Base-by-base conservation (phyloP, 106 monocot genomes). In the Cymbidium sinense region DNA sequence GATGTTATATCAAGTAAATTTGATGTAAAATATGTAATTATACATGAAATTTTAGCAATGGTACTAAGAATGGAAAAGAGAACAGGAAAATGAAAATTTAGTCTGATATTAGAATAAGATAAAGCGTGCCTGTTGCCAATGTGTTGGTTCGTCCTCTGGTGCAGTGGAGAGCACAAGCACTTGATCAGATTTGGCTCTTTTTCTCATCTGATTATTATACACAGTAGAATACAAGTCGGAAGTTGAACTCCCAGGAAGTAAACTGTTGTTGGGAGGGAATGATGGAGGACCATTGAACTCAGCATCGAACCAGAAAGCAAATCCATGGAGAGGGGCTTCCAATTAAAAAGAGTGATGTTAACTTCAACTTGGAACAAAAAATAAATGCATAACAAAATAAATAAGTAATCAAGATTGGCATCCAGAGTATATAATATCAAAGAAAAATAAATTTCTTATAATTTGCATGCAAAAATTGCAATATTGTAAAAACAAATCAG, bases 241-340 rank as follows among this genome's bases (percentile, higher is more conserved):
- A 61, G 77, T 82, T 72, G 18, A 73, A 55, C 73, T 79, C 34
- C 43, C 8, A 30, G 74, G 73, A 36, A 55, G 81, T n/a, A 76
- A 69, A 70, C 81, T 77, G 50, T 79, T 73, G 65, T 85, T 78
- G 33, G 80, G 61, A 73, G 79, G 50, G 43, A 79, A 76, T 12
- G 67, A 71, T 71, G 76, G 41, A 73, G 89, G 90, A 29, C 90
- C 95, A 79, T 95, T 89, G 78, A 99, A 99, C 52, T 95, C 95
- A 1, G 92, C 99, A 76, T 99, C 95, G 75, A 99, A 99, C 99
- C 99, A 99, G 70, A 99, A 93, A 34, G 92, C 99, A 89, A 99
- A 95, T 29, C 99, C 99, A 85, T 99, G 99, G 61, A 95, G 81
- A 43, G 92, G 92, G 74, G 94, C 99, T 99, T 77, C 72, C 67